Evolutionary conservation across 2,329 filamentous ascomycete species (phyloP), one percentile per base, ranked within the genome.

Genomic region (Zymoseptoria pseudotritici): DNA sequence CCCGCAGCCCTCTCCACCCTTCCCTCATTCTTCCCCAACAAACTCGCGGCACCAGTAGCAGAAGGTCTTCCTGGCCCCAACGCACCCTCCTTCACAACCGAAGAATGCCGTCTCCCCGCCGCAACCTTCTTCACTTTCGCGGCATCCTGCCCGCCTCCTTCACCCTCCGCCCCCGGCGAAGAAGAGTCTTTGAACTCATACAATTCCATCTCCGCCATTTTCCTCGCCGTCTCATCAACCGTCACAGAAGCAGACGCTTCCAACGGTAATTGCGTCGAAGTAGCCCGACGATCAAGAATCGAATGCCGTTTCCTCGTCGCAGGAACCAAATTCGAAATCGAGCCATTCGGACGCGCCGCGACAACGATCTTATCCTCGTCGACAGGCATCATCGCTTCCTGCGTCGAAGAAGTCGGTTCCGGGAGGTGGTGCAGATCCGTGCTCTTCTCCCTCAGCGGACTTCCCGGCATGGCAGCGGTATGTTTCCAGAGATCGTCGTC

Each of bases 171-270:
- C 13, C 56, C 63, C 59, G 68, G 59, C 11, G 67, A 68, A 13
- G 71, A 71, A 0, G 67, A 66, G 10, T 73, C 69, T 42, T 70
- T 71, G 63, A 73, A 71, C 19, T 73, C 70, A 58, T 73, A 72
- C 3, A 74, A 52, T 17, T 71, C 70, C 19, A 71, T 52, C 13
- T 72, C 71, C 20, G 70, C 65, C 31, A 69, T 46, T 54, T 67
- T 68, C 50, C 62, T 66, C 17, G 62, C 60, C 2, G 68, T 61
- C 11, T 63, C 66, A 21, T 66, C 65, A 2, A 67, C 58, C 9
- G 56, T 54, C 10, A 52, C 46, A 26, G 59, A 53, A 21, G 61
- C 53, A 1, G 51, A 59, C 5, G 49, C 49, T 13, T 46, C 36
- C 17, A 46, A 7, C 36, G 36, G 36, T n/a, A 46, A 46, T 46